Evolutionary conservation across 176 grass and related monocot species (phyloP).

Genomic region (Phyllostachys edulis): DNA sequence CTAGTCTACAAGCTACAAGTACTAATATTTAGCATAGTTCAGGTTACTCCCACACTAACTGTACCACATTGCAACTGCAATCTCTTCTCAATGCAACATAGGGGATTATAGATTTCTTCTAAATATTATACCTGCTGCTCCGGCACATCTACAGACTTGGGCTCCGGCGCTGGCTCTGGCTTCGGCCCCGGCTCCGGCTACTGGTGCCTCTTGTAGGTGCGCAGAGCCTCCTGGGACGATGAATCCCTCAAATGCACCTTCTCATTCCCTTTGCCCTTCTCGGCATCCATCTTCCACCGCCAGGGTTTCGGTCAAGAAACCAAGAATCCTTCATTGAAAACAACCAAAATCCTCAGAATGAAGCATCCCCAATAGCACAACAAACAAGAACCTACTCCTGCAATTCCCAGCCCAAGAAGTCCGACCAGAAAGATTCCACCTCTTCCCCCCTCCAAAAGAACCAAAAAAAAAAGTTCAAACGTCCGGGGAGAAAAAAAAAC

Average conservation of each 20-base stretch:
- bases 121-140: constrained; percentile 40
- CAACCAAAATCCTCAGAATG: constrained; percentile 33
- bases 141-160: constrained; percentile 11
- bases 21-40: not conserved
- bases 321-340: constrained; percentile 34
- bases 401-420: constrained; percentile 25
- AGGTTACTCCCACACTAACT: not conserved
- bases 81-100: constrained; percentile 16
- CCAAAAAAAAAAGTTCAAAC: constrained; percentile 21
- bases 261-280: constrained; percentile 29
- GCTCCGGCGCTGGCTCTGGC: not conserved
- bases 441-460: not conserved
- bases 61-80: constrained; percentile 22
- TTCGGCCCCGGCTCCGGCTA: not conserved
- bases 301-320: constrained; percentile 48
- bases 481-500: constrained; percentile 25
- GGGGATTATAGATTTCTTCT: not conserved
- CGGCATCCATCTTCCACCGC: constrained; percentile 40
- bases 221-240: constrained; percentile 25
- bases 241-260: constrained; percentile 53
- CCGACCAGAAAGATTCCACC: constrained; percentile 17
- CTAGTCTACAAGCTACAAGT: constrained; percentile 14
- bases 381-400: not conserved
- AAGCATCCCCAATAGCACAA: constrained; percentile 19
- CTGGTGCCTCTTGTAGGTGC: constrained; percentile 59